Evolutionary conservation across 768 basidiomycete genomes (phyloP), one percentile per base, ranked within the genome.

Genomic region (Russula brevipes): DNA sequence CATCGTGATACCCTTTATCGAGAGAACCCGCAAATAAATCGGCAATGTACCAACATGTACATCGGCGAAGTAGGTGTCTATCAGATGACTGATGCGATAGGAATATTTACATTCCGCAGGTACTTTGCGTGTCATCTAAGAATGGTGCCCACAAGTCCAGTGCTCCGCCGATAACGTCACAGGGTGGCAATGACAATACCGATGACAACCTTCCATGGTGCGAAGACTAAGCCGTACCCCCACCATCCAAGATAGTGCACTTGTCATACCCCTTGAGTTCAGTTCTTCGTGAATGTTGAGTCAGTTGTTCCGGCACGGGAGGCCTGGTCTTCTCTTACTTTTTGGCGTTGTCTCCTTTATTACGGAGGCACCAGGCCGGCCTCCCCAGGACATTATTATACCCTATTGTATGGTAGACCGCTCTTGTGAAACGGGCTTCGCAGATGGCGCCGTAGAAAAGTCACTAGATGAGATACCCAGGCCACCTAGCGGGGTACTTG

Each of bases 11-110:
- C 84, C 5, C 76, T 93, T 36, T 76, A 72, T 70, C 16, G 66
- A 62, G 91, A 91, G 82, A 93, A 93, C 82, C 90, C 88, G 19
- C 85, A 90, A 73, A 78, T 91, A 68, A 66, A 83, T 68, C 2
- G 51, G 0, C 75, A 71, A 0, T 88, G 84, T 73, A 74, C 68
- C 67, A 91, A 91, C 77, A 77, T 92, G 72, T 89, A 90, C 74
- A 70, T 87, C 61, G 88, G 85, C 70, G 86, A 91, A 82, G 89
- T 90, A 54, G 59, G 80, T 76, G 17, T 38, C 36, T 38, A 17
- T 33, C 11, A 8, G 6, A n/a, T 33, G 8, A 17, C 33, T 5
- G 24, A 24, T 2, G 16, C 9, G 52, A 54, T 46, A 16, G 2
- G 41, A 31, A 17, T 12, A 33, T 19, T 58, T 39, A 63, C 31